Base-by-base conservation (phyloP, 169 alveolate genomes). In the Toxoplasma gondii region DNA sequence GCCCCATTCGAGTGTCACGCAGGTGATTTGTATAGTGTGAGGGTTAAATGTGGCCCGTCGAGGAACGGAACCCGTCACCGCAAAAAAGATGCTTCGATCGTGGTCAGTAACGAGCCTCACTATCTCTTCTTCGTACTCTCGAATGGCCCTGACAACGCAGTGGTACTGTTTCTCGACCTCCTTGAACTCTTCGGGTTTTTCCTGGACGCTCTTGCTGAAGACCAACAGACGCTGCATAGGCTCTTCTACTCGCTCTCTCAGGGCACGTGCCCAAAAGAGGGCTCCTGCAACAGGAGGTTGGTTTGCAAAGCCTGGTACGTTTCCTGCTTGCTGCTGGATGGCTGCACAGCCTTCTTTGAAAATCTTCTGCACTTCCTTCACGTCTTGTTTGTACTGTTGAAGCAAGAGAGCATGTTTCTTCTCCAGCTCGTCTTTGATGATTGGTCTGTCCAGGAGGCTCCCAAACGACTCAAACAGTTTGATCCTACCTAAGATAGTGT, bases 231-330 rank as follows among this genome's bases (percentile, higher is more conserved):
- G 97, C 93, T 97, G 98, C 96, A 97, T 96, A 7, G 99, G 99
- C 94, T 98, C 99, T 69, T 97, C 96, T 93, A 98, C 97, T 83
- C 99, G 95, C 86, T 97, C 98, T 53, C 96, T 96, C 70, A 98
- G 97, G 49, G 99, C 98, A 24, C 98, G 97, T 22, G 98, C 98
- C 99, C 99, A 98, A 96, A 97, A 97, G 67, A 98, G 96, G 91
- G 99, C 98, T n/a, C 99, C 99, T 19, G 99, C 99, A 34, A 98
- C 98, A 0, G 99, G 99, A n/a, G 99, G 99, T 97, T 98, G 96
- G 93, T 98, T 98, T 94, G 97, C 96, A 93, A 97, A 97, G 64
- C 98, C 95, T 0, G 99, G 99, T 19, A 98, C 98, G 96, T 97
- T 34, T 93, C 53, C 41, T 24, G 27, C 41, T 29, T 44, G 93